Conservation (phyloP, 129 eudicot genomes). For the Artemisia tridentata region DNA sequence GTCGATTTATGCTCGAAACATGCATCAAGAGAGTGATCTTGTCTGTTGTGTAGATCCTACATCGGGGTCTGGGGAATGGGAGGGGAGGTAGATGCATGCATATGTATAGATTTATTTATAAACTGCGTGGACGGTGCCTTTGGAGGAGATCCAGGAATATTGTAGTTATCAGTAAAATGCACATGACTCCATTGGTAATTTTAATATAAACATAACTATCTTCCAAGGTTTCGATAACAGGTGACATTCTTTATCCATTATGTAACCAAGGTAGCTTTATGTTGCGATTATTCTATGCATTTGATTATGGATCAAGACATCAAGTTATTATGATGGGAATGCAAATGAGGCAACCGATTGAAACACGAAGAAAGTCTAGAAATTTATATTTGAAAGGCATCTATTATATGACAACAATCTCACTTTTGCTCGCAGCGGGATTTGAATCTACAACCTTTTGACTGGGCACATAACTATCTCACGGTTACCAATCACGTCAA, state of each 20-base stretch:
- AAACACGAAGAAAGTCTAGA: too few relatives aligned
- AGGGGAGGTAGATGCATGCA: neutral
- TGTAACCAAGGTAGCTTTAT: neutral
- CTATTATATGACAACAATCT: too few relatives aligned
- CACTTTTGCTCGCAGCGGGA: too few relatives aligned
- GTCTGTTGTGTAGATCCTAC: constrained; percentile 5
- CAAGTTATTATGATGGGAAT: too few relatives aligned
- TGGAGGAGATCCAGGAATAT: constrained; percentile 7
- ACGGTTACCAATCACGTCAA: too few relatives aligned
- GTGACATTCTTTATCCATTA: neutral
- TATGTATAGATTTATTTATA: neutral
- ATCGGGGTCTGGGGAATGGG: neutral
- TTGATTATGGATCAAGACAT: too few relatives aligned
- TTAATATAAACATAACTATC: neutral
- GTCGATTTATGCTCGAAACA: neutral
- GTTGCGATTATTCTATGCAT: neutral
- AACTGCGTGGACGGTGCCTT: constrained; percentile 25
- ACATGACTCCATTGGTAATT: constrained; percentile 7
- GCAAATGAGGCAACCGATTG: too few relatives aligned
- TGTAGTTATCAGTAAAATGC: constrained; percentile 15
- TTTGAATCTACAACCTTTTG: too few relatives aligned
- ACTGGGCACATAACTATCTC: too few relatives aligned
- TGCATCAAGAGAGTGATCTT: constrained; percentile 1
- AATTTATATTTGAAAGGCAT: too few relatives aligned
- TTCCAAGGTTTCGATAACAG: neutral